Conservation (phyloP, 2,329 filamentous ascomycete species). For the Pestalotiopsis sp. region DNA sequence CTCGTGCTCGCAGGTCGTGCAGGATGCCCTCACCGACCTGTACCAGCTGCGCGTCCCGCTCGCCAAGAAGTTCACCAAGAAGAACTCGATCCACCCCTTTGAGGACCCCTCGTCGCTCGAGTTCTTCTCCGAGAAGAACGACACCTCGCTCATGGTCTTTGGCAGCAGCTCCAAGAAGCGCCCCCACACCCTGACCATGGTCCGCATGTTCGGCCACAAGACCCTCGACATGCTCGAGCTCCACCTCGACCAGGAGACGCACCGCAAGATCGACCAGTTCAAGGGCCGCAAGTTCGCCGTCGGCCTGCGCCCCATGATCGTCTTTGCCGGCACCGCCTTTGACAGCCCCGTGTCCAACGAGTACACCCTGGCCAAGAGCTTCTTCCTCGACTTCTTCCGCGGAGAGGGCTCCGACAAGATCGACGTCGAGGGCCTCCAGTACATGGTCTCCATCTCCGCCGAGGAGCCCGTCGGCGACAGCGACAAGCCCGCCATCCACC, state of each 20-base stretch:
- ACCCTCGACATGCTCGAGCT: slow-evolving; percentile 95
- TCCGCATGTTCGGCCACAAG: slow-evolving; percentile 83
- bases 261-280: slow-evolving; percentile 73
- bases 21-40: slow-evolving; percentile 84
- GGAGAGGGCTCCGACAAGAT: slow-evolving; percentile 78
- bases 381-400: slow-evolving; percentile 90
- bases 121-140: slow-evolving; percentile 97
- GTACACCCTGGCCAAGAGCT: slow-evolving; percentile 83
- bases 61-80: slow-evolving; percentile 92
- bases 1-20: slow-evolving; percentile 78
- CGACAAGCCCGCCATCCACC: slow-evolving; percentile 59
- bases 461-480: slow-evolving; percentile 59
- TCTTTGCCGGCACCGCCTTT: slow-evolving; percentile 89
- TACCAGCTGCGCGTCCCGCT: slow-evolving; percentile 56
- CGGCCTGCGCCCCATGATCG: slow-evolving; percentile 83
- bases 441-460: slow-evolving; percentile 80
- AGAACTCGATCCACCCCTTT: slow-evolving; percentile 94
- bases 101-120: slow-evolving; percentile 86
- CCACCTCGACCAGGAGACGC: slow-evolving; percentile 75
- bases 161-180: slow-evolving; percentile 88
- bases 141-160: slow-evolving; percentile 83
- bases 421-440: slow-evolving; percentile 93
- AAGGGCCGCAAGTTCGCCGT: slow-evolving; percentile 75
- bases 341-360: slow-evolving; percentile 79
- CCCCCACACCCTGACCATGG: slow-evolving; percentile 84